Conservation (phyloP, 345 rosid species). For the Eucalyptus guilfoylei region DNA sequence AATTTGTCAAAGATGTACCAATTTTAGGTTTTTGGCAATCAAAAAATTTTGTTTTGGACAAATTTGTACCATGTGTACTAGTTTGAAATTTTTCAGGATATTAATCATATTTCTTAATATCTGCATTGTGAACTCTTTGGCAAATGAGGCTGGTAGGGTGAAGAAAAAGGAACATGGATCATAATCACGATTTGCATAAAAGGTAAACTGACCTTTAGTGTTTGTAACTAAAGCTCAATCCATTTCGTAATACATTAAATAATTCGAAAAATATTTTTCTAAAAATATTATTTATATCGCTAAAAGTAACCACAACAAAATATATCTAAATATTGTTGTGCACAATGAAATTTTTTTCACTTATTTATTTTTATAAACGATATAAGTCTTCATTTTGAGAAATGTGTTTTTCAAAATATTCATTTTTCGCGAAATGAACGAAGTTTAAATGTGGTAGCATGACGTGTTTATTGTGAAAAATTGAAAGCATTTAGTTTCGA, state of each 20-base stretch:
- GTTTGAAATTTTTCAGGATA: too few species aligned
- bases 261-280: too few species aligned
- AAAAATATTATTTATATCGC: background rate
- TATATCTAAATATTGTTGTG: background rate
- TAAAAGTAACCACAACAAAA: background rate
- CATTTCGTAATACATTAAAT: too few species aligned
- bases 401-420: background rate
- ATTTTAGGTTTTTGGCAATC: too few species aligned
- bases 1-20: too few species aligned
- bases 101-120: background rate
- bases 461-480: too few species aligned
- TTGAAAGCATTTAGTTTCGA: background rate
- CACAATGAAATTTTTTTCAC: too few species aligned
- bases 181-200: background rate
- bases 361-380: background rate
- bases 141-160: background rate
- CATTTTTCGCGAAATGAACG: fast-evolving
- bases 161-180: background rate
- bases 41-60: too few species aligned
- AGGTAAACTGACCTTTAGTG: background rate
- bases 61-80: too few species aligned
- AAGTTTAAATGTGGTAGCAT: fast-evolving
- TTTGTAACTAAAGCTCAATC: background rate
- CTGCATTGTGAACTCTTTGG: background rate
- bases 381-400: background rate